Base-by-base conservation (phyloP, 768 basidiomycete species). In the Hortiboletus campestris region DNA sequence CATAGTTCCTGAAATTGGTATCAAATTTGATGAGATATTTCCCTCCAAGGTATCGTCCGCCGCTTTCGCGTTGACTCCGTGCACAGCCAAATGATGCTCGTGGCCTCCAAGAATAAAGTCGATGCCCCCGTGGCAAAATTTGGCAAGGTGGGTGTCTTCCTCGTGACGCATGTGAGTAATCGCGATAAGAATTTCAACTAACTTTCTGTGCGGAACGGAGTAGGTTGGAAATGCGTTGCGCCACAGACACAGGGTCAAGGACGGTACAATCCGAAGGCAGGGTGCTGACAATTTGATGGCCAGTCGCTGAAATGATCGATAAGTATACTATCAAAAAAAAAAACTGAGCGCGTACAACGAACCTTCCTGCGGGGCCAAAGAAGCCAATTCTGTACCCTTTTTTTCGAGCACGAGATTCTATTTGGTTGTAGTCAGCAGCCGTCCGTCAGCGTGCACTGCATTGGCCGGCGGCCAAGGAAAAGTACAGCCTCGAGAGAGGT, bases 131-230 rank as follows among this genome's bases (percentile, higher is more conserved):
- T 45, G 25, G 16, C 60, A 59, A 1, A 32, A 40, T 16, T 28
- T 13, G 35, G 39, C 38, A 22, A 58, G 50, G 13, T 36, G 34
- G n/a, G 46, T 16, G 32, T 48, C 46, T 22, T 58, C 53, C 50
- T 61, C 57, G 22, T 55, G 47, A 48, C 42, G 48, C 46, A 58
- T 64, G 41, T 61, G 55, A 22, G 49, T 64, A 16, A 62, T 50
- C 25, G 38, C 39, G 25, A 57, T 57, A 20, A 51, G 40, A 11
- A 57, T 32, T 41, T 60, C 54, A 10, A 49, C 44, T 6, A 8
- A 49, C 44, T 7, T 16, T 43, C 2, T 41, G 43, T 12, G 46
- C 14, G 41, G 42, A 42, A 20, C 57, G 60, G 38, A 49, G 42
- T 11, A 17, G 11, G 28, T 40, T 36, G 13, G 60, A 44, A 34